Conservation (phyloP, 2,329 filamentous ascomycete genomes). For the Colletotrichum lupini region DNA sequence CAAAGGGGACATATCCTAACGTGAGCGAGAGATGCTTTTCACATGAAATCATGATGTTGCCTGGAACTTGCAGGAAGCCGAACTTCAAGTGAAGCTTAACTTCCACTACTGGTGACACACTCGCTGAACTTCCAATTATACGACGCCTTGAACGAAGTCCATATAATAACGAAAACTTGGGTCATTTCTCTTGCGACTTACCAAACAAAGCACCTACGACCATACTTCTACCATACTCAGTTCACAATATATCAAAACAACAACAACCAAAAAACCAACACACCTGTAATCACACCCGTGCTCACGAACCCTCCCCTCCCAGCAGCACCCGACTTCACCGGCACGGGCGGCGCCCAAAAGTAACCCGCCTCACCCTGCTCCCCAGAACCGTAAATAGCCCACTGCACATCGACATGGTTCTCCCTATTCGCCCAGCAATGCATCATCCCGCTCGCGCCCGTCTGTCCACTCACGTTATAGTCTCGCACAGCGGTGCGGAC, state of each 20-base stretch:
- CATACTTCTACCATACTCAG: neutral
- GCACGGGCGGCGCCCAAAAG: constrained; percentile 10
- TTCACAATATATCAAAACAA: neutral
- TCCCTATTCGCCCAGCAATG: constrained; percentile 6
- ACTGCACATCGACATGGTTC: constrained; percentile 11
- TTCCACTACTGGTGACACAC: neutral
- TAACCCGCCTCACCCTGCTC: constrained; percentile 9
- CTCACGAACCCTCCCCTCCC: neutral
- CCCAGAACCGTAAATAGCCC: neutral
- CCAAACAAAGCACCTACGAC: neutral
- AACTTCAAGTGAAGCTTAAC: neutral
- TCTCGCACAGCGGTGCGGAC: neutral
- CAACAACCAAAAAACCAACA: neutral
- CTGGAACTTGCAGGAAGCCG: neutral
- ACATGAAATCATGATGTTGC: neutral
- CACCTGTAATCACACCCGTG: neutral
- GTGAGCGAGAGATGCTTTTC: neutral
- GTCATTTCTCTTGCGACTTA: neutral
- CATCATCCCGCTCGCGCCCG: constrained; percentile 15
- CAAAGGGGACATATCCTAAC: neutral
- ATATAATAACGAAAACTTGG: too few relatives aligned
- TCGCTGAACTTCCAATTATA: neutral
- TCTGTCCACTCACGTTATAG: neutral
- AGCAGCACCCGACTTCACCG: neutral
- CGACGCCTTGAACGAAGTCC: neutral